A percentile compares a stretch with the other conserved stretches of the same genome.
Evolutionary conservation across 495 filamentous ascomycete species (phyloP).

Genomic region (Podospora pseudoanserina): DNA sequence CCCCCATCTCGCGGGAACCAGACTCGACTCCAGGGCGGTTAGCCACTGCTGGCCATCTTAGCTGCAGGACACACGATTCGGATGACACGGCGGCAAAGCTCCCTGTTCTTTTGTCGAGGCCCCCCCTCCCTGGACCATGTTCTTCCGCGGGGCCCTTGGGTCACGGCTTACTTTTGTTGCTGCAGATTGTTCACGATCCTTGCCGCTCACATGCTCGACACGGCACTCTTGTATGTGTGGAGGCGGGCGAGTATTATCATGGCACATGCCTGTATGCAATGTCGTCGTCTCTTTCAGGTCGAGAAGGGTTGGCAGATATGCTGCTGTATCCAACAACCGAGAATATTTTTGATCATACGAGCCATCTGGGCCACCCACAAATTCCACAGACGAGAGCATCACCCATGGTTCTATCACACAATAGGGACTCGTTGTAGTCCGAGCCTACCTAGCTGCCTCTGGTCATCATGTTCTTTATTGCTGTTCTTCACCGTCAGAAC

Average conservation of each 20-base stretch:
- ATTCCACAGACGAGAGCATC: neutral
- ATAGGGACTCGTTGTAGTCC: neutral
- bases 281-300: neutral
- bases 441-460: neutral
- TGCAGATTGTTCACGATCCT: slow-evolving; percentile 2
- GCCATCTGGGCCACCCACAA: neutral
- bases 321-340: neutral
- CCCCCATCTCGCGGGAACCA: slow-evolving; percentile 8
- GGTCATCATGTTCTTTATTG: neutral
- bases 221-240: neutral
- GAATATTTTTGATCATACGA: neutral
- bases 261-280: neutral
- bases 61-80: slow-evolving; percentile 2
- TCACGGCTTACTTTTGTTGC: neutral
- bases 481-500: neutral
- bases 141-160: slow-evolving; percentile 1
- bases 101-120: slow-evolving; percentile 5
- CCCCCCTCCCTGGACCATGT: slow-evolving; percentile 1
- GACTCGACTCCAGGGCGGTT: slow-evolving; percentile 9
- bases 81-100: slow-evolving; percentile 3
- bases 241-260: neutral
- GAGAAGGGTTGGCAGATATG: neutral
- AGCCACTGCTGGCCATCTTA: neutral
- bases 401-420: neutral
- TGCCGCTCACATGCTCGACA: neutral